Base-by-base conservation (phyloP, 2,329 filamentous ascomycete genomes). In the Xylariomycetidae sp. region DNA sequence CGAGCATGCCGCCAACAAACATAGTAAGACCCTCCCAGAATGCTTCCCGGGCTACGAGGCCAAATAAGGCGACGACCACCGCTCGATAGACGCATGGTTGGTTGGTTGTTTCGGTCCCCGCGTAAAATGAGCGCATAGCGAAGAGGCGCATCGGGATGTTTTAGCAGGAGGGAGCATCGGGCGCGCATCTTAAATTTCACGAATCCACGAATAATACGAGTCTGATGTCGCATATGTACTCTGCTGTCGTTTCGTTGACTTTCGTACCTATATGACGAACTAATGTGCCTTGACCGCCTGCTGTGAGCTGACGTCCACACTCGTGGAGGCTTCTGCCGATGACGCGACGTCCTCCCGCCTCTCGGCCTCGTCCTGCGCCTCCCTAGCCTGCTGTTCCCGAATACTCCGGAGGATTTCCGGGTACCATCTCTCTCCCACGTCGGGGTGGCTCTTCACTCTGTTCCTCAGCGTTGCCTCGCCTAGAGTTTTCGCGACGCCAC, bases 381-480 rank as follows among this genome's bases (percentile, higher is more conserved):
- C 58, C 45, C 44, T 56, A 20, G 65, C 66, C 62, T 82, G 71
- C 57, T 82, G 73, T 48, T 72, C 72, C 33, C 72, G 69, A 32
- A 82, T 75, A 39, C 68, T 66, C 39, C 59, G 60, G 44, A 80
- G 51, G 14, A 80, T 72, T 27, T 83, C 77, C 3, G 81, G 81
- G 54, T 84, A 86, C 78, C 86, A 94, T 49, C 80, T 69, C 67
- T 89, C 84, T 2, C 85, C 86, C 1, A 94, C 88, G 57, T 94
- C 88, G 4, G 82, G 84, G 63, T 94, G 88, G 46, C 83, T 88
- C 71, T 89, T 92, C 48, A 94, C 72, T 11, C 88, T 66, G 61
- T 94, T 94, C 63, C 85, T 74, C 55, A 94, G 63, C 38, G 86
- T 94, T 9, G 87, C 88, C 67, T 94, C 86, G 4, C 88, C 87